Base-by-base conservation (phyloP, 78 protist species). In the Dictyostelium capitatum region DNA sequence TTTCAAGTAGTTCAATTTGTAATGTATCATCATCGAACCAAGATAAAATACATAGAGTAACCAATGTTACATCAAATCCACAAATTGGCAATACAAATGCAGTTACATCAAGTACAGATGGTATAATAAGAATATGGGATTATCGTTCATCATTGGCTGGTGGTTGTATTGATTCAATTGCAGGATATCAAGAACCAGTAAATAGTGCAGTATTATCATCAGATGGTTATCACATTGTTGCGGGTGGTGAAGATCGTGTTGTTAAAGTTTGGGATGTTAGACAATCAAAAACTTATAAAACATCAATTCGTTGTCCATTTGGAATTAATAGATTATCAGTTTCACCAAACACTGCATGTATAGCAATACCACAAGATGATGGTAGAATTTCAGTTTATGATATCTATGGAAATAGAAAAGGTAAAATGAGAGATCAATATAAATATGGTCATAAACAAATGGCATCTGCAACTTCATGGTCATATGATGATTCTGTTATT, bases 381-480 rank as follows among this genome's bases (percentile, higher is more conserved):
- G 92, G 92, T 59, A 51, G 92, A 20, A 75, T 85, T 30, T 85
- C 92, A 30, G 92, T 85, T 59, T 85, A 85, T 15, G 83, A 85
- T 62, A 75, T 85, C 17, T 25, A 85, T 85, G 92, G 92, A 2
- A 67, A 85, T n/a, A 73, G 92, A 59, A 73, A 75, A 30, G 92
- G 92, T 7, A 85, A 85, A 79, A 56, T 85, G 82, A 67, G 92
- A n/a, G 92, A 85, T 75, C 92, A 85, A 85, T 85, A 85, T 28
- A 85, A 85, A 75, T 74, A 85, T 75, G 92, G 92, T 37, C 92
- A 85, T 23, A 85, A 85, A 75, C 65, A 25, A 30, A 74, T 85
- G 83, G 92, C 83, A 17, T 50, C 92, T 11, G 10, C 82, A 23
- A 85, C 92, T 11, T 80, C 92, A 46, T 85, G 92, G 92, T 37